phyloP scores from a whole-genome alignment of 345 rosid genomes.

The Sapria himalayana region DNA sequence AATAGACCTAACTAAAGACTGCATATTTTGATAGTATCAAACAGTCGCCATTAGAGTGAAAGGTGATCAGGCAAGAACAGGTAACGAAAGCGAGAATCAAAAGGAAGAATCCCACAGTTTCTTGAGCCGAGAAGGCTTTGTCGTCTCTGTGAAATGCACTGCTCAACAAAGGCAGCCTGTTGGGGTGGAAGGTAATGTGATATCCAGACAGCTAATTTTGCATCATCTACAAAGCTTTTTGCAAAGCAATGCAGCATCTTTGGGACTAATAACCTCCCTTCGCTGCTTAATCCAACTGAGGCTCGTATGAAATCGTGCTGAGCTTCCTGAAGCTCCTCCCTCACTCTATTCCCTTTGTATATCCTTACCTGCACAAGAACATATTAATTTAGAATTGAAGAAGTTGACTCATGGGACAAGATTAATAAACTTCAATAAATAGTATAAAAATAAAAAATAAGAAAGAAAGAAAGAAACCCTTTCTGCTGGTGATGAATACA shows the following conservation, averaged over 20 bases:
- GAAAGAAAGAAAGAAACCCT: slow-evolving; percentile 5
- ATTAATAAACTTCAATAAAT: neutral
- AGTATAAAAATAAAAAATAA: no score
- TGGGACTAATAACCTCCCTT: slow-evolving; percentile 69
- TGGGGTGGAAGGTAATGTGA: slow-evolving; percentile 55
- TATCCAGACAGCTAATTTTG: slow-evolving; percentile 61
- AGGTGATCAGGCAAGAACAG: slow-evolving; percentile 36
- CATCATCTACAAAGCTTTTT: slow-evolving; percentile 48
- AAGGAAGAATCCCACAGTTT: slow-evolving; percentile 55
- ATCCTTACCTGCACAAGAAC: slow-evolving; percentile 66
- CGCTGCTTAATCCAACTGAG: slow-evolving; percentile 62
- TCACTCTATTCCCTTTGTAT: slow-evolving; percentile 40
- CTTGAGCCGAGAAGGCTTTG: slow-evolving; percentile 49
- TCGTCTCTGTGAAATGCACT: slow-evolving; percentile 49
- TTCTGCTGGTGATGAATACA: slow-evolving; percentile 87
- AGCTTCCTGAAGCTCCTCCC: slow-evolving; percentile 64
- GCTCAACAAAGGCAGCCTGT: slow-evolving; percentile 64
- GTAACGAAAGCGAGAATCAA: slow-evolving; percentile 69
- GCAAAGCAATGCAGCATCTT: slow-evolving; percentile 67
- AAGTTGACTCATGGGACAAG: neutral
- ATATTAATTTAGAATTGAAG: no score
- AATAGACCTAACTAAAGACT: neutral
- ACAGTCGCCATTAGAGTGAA: slow-evolving; percentile 3
- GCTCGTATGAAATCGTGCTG: slow-evolving; percentile 62
- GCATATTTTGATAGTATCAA: neutral